A percentile compares a stretch with the other conserved stretches of the same genome.
phyloP scores from a whole-genome alignment of 2,329 filamentous ascomycete species.

The Epichloe sibirici region DNA sequence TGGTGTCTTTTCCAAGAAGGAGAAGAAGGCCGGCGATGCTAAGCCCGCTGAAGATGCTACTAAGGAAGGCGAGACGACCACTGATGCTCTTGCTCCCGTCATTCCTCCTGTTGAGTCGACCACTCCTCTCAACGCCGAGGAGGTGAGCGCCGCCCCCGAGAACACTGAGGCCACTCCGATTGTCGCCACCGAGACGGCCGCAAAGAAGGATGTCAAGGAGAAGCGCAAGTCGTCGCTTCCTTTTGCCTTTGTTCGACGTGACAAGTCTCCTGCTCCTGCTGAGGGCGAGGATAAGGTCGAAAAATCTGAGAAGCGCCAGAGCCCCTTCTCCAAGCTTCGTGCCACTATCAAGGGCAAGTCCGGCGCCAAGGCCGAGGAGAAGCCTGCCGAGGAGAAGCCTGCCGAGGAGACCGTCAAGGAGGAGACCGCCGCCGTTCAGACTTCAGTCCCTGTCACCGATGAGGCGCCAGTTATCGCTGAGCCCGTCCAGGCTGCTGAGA shows the following conservation, averaged over 20 bases:
- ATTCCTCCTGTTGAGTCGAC: conserved; percentile 47
- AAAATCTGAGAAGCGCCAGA: conserved; percentile 19
- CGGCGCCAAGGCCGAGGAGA: conserved; percentile 31
- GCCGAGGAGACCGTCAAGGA: conserved; percentile 22
- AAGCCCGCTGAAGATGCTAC: conserved; percentile 27
- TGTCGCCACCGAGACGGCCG: conserved; percentile 39
- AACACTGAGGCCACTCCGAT: conserved; percentile 31
- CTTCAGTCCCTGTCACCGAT: conserved; percentile 15
- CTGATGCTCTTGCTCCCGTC: conserved; percentile 43
- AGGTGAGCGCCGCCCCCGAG: conserved; percentile 39
- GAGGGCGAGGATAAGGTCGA: conserved; percentile 41
- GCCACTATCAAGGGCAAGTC: conserved; percentile 41
- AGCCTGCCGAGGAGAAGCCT: conserved; percentile 23
- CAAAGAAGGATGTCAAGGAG: conserved; percentile 55
- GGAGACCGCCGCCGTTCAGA: conserved; percentile 18
- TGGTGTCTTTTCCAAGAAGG: conserved; percentile 37
- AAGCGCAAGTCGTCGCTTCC: conserved; percentile 73
- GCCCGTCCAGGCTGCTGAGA: conserved; percentile 14
- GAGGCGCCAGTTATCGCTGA: conserved; percentile 15
- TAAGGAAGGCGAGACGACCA: conserved; percentile 30
- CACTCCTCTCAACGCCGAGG: conserved; percentile 44
- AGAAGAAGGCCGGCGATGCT: conserved; percentile 45
- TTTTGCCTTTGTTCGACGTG: conserved; percentile 73
- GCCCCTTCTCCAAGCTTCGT: conserved; percentile 48
- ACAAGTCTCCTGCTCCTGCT: conserved; percentile 44